Evolutionary conservation across 108 stramenopile genomes (phyloP).

Genomic region (Cyclostephanos invisitatus): DNA sequence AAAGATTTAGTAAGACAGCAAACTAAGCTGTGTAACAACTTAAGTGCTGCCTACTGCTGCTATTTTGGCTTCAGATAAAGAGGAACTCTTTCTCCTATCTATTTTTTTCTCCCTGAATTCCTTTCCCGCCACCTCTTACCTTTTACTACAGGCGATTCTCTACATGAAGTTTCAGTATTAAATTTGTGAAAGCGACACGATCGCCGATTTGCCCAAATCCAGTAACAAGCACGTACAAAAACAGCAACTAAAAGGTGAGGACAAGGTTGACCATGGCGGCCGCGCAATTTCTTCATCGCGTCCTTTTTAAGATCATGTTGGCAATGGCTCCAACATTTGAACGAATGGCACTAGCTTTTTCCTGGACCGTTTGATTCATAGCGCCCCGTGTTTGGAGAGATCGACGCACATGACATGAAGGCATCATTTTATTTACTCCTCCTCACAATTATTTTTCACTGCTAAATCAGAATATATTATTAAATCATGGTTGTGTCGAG

Average conservation of each 20-base stretch:
- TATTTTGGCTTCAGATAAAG: too few relatives aligned
- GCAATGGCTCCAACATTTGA: neutral
- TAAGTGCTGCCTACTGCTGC: too few relatives aligned
- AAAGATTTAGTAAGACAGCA: too few relatives aligned
- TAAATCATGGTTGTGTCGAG: slow-evolving; percentile 62
- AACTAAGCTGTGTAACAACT: too few relatives aligned
- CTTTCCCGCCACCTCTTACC: neutral
- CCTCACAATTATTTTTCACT: neutral
- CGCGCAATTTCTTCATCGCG: neutral
- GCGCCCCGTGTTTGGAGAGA: neutral
- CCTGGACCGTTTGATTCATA: neutral
- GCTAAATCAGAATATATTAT: slow-evolving; percentile 12
- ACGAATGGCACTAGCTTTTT: neutral
- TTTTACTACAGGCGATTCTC: neutral
- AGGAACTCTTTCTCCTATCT: too few relatives aligned
- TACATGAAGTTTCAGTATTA: neutral
- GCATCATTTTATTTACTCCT: neutral
- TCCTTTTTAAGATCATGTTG: neutral
- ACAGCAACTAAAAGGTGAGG: slow-evolving; percentile 1
- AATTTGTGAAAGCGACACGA: neutral
- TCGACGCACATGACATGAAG: neutral
- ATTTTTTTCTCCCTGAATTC: too few relatives aligned
- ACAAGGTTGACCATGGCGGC: slow-evolving; percentile 2
- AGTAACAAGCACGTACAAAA: neutral
- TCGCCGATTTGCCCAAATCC: neutral